A percentile compares a stretch with the other conserved stretches of the same genome.
phyloP scores from a whole-genome alignment of 768 basidiomycete species.

The Xerocomellus chrysenteron region DNA sequence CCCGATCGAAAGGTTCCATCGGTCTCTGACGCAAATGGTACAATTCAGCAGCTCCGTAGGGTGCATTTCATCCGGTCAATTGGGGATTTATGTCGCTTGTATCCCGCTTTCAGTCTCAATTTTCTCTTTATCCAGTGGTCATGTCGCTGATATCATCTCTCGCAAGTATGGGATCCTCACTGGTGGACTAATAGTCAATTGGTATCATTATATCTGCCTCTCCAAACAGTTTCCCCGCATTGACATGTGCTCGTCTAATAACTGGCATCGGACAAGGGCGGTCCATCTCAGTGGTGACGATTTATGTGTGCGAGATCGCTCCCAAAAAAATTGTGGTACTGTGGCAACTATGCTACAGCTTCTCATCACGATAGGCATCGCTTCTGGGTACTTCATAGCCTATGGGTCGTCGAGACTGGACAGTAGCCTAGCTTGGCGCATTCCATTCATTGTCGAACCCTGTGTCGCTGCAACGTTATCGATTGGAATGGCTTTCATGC shows the following conservation, averaged over 20 bases:
- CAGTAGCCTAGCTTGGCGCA: constrained; percentile 27
- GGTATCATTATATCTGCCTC: constrained; percentile 42
- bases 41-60: constrained; percentile 42
- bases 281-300: constrained; percentile 42
- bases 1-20: constrained; percentile 28
- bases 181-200: constrained; percentile 42
- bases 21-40: constrained; percentile 47
- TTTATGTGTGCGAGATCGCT: constrained; percentile 43
- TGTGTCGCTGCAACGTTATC: constrained; percentile 18
- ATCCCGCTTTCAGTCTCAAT: constrained; percentile 44
- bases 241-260: constrained; percentile 46
- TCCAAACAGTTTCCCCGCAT: constrained; percentile 33
- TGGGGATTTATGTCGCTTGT: constrained; percentile 44
- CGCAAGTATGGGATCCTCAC: constrained; percentile 45
- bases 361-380: constrained; percentile 43
- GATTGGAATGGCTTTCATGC: constrained; percentile 24
- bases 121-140: constrained; percentile 41
- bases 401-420: constrained; percentile 20
- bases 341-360: constrained; percentile 43
- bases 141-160: constrained; percentile 45
- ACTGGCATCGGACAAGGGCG: constrained; percentile 49
- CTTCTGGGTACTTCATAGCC: constrained; percentile 32
- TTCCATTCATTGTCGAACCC: constrained; percentile 28
- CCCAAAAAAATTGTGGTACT: constrained; percentile 40
- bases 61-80: constrained; percentile 35